phyloP scores from a whole-genome alignment of 345 rosid genomes.

The Salix suchowensis region DNA sequence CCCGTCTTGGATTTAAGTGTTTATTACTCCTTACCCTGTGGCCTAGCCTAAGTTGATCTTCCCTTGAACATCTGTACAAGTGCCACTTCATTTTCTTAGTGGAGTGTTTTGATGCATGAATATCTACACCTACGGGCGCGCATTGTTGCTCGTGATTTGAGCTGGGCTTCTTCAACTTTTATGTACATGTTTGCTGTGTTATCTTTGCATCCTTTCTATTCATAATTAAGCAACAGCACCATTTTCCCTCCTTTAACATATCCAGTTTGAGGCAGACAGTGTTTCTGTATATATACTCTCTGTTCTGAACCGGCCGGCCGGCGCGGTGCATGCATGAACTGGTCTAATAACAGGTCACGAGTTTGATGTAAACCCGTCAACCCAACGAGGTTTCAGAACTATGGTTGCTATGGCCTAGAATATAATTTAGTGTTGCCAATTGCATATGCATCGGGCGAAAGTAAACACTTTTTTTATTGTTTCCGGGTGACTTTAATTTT shows the following conservation, averaged over 20 bases:
- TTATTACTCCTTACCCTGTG: background rate
- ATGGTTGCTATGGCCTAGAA: too few species aligned
- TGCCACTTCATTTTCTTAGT: background rate
- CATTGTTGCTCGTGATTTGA: background rate
- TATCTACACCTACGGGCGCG: background rate
- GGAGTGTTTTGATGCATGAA: background rate
- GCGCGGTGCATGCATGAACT: too few species aligned
- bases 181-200: background rate
- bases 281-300: too few species aligned
- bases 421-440: too few species aligned
- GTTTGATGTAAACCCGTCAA: too few species aligned
- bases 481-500: background rate
- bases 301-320: too few species aligned
- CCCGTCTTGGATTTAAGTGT: background rate
- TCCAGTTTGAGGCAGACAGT: background rate
- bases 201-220: background rate
- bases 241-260: background rate
- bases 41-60: conserved; percentile 9
- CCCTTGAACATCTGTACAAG: background rate
- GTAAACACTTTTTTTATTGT: background rate
- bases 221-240: background rate
- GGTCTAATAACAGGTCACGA: too few species aligned
- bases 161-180: background rate
- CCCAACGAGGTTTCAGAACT: background rate
- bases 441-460: background rate